Base-by-base conservation (phyloP, 2,329 filamentous ascomycete species). In the Penicillium sp. region DNA sequence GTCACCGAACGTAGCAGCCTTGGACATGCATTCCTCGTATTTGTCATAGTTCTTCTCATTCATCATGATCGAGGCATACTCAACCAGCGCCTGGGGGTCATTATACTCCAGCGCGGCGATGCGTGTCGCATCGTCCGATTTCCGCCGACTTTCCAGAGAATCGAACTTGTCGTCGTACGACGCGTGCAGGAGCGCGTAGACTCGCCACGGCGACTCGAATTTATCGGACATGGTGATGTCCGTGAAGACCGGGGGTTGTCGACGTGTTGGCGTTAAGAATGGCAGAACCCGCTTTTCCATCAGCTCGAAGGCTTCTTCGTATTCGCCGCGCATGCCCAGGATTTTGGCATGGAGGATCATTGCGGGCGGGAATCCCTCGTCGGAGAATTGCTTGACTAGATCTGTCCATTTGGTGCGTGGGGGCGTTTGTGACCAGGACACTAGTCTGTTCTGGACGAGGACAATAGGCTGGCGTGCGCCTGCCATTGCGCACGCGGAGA, bases 21-120 rank as follows among this genome's bases (percentile, higher is more conserved):
- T 70, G 43, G 47, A 64, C 71, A 78, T 72, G 55, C 64, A 73
- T 54, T 73, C 63, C 60, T 77, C 75, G 54, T 78, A 77, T 37
- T 54, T 53, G 2, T 72, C 67, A 45, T 66, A 58, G 37, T 73
- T 62, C 2, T 65, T 63, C 35, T 64, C 47, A n/a, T 66, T 61
- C 57, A 72, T 61, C 59, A 67, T 63, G 2, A 66, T 17, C 4
- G 55, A 57, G 3, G 74, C 73, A 41, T 70, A 69, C 7, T 65
- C 65, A 1, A 71, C 47, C 20, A 75, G 57, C 10, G 74, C 69
- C 1, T 52, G 28, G 4, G 71, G 67, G 17, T 75, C 70, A n/a
- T 73, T 63, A 50, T 72, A 78, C 22, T 72, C 60, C 14, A 68
- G 11, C 2, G 74, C 74, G 3, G 70, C 74, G 7, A 64, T 51